These are phyloP conservation scores for Microbotryomycetes sp. DNA, from an alignment of 1,284 basidiomycete species.

Conservation along the genomic window DNA sequence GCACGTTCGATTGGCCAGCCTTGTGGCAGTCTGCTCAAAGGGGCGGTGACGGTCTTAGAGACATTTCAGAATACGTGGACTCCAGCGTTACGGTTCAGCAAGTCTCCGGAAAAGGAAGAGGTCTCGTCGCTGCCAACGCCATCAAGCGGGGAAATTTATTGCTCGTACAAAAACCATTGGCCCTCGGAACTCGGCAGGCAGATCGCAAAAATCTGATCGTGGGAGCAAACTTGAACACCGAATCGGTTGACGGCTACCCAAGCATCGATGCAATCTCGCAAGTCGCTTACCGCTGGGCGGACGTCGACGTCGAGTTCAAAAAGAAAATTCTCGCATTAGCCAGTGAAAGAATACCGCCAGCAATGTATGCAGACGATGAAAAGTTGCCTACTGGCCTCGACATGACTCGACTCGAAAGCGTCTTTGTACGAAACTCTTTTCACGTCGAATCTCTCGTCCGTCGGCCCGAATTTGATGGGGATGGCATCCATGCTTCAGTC, in stretches of 20 bases:
- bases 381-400: slow-evolving; percentile 1
- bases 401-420: slow-evolving; percentile 18
- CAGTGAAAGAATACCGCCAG: not conserved
- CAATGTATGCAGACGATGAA: not conserved
- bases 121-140: slow-evolving; percentile 17
- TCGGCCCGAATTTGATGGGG: not conserved
- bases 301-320: not conserved
- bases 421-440: slow-evolving; percentile 32
- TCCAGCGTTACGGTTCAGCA: not conserved
- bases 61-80: slow-evolving; percentile 12
- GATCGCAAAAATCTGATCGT: not conserved
- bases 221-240: slow-evolving; percentile 23
- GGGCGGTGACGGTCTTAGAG: not conserved
- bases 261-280: slow-evolving; percentile 1
- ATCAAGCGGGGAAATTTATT: slow-evolving; percentile 27
- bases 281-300: not conserved
- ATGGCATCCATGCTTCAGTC: slow-evolving; percentile 10
- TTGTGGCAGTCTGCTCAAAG: not conserved
- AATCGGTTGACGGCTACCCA: slow-evolving; percentile 13
- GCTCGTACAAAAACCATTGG: slow-evolving; percentile 25
- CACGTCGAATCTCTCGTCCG: slow-evolving; percentile 19
- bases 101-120: slow-evolving; percentile 10
- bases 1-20: slow-evolving; percentile 6
- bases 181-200: not conserved
- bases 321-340: not conserved